phyloP scores from a whole-genome alignment of 2,329 filamentous ascomycete species.

The Cercospora brassicicola region DNA sequence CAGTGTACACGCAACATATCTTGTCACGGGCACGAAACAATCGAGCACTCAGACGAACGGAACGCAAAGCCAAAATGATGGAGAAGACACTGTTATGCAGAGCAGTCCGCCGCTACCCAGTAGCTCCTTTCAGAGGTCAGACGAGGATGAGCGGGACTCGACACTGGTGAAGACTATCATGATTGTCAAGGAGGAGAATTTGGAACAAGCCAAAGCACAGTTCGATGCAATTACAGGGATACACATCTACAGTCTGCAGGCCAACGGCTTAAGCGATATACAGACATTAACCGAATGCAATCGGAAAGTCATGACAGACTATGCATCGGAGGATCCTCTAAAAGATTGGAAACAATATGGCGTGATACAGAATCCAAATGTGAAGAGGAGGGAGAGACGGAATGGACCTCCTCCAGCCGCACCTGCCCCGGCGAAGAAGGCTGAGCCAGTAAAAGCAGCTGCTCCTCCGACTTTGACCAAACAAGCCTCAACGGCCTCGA shows the following conservation, averaged over 20 bases:
- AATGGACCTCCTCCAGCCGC: constrained; percentile 43
- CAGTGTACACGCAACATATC: constrained; percentile 87
- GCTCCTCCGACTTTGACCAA: constrained; percentile 19
- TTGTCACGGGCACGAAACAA: constrained; percentile 70
- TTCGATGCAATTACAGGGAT: constrained; percentile 76
- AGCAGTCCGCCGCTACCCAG: constrained; percentile 67
- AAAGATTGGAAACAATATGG: constrained; percentile 65
- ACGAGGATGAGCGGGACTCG: constrained; percentile 52
- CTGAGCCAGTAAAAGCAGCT: constrained; percentile 24
- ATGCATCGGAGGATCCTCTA: constrained; percentile 60
- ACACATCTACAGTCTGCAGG: constrained; percentile 82
- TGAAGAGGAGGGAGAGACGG: constrained; percentile 54
- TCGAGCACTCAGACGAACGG: constrained; percentile 42
- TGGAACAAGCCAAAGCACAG: constrained; percentile 56
- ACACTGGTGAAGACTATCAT: constrained; percentile 47
- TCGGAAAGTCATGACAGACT: constrained; percentile 60
- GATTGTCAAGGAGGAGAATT: constrained; percentile 36
- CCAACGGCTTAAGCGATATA: constrained; percentile 65
- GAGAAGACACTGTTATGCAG: constrained; percentile 66
- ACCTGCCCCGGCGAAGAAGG: constrained; percentile 27
- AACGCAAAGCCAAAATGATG: constrained; percentile 47
- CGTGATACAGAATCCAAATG: constrained; percentile 70
- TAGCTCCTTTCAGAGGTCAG: constrained; percentile 56
- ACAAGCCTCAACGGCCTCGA: constrained; percentile 23
- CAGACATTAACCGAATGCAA: constrained; percentile 70